Conservation (phyloP, 1,284 basidiomycete species). For the Bondarzewia mesenterica region DNA sequence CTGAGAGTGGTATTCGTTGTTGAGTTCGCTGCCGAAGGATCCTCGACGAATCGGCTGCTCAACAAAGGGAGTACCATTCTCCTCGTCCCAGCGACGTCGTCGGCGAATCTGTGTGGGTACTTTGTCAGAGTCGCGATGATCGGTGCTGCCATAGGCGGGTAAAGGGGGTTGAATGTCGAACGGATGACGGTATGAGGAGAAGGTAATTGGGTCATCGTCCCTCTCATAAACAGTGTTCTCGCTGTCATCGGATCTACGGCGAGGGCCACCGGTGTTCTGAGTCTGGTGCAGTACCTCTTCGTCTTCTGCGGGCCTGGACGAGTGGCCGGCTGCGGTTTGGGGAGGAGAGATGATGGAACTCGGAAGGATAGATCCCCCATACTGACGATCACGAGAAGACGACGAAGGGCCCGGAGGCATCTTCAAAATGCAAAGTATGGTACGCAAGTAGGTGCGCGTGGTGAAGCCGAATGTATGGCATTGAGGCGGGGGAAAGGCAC, state of each 20-base stretch:
- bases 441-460: constrained; percentile 2
- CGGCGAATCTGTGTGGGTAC: not conserved
- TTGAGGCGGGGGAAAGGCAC: too few species aligned
- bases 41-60: not conserved
- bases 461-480: too few species aligned
- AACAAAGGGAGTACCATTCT: not conserved
- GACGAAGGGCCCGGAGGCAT: not conserved
- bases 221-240: not conserved
- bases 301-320: too few species aligned
- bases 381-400: not conserved
- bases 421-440: not conserved
- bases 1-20: not conserved
- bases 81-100: not conserved
- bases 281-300: not conserved
- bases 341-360: too few species aligned
- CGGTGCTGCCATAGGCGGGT: not conserved
- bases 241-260: not conserved
- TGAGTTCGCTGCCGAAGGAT: not conserved
- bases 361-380: too few species aligned
- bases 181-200: not conserved
- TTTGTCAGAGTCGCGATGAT: not conserved
- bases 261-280: too few species aligned
- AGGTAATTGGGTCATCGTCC: not conserved
- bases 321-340: too few species aligned
- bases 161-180: not conserved